Base-by-base conservation (phyloP, 495 filamentous ascomycete species). In the Penicillium steckii region DNA sequence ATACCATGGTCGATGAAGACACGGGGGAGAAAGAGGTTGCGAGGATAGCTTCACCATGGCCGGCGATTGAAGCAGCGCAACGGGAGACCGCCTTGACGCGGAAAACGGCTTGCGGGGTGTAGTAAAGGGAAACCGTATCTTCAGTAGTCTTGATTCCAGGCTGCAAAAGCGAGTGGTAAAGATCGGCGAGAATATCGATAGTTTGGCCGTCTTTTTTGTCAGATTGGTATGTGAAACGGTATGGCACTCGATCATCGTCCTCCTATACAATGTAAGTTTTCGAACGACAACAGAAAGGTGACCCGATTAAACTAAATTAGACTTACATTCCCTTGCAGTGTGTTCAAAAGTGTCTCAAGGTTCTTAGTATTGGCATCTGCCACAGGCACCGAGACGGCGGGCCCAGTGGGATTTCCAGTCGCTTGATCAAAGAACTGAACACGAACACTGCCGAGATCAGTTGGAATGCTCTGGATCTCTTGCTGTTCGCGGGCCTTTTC, bases 101-200 rank as follows among this genome's bases (percentile, higher is more conserved):
- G 75, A 98, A 97, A 4, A 99, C 87, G 2, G 93, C 89, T 68
- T 97, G 94, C 0, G 94, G 93, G 25, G 91, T 90, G 61, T 88
- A 91, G 51, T 85, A 84, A 18, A 96, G 82, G 2, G 79, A 86
- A 37, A 96, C 82, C 3, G 83, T 80, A 53, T 88, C 85, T 80
- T 91, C 87, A 41, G 85, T 88, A 18, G 81, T 84, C 51, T 82
- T 85, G 30, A 84, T 57, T 0, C 83, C 84, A 0, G 84, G 80
- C 47, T 81, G 76, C 24, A 89, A 72, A 12, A 89, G 64, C 1
- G 84, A 77, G 18, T 87, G 88, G 69, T 90, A 96, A 37, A 93
- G 71, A 67, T 95, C 87, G 35, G 83, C 76, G 26, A 86, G 77
- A 42, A 83, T 76, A 62, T 82, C 80, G 47, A 87, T 57, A 26